Base-by-base conservation (phyloP, 192 early-diverging fungal species). In the Chytriomyces sp. region DNA sequence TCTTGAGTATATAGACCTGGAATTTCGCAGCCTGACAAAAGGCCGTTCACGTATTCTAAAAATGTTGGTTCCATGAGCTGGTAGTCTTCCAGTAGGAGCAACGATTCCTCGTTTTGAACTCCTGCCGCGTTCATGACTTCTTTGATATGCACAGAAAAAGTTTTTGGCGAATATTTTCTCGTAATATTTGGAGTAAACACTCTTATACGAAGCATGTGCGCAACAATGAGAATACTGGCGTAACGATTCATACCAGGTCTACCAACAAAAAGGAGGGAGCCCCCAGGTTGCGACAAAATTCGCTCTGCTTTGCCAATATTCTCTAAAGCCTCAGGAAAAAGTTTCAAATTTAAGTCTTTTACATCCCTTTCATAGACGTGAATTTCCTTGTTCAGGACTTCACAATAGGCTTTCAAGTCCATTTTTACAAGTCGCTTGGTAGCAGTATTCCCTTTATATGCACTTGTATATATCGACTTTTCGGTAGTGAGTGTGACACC, bases 21-120 rank as follows among this genome's bases (percentile, higher is more conserved):
- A 17, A 87, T 77, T 67, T 89, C 84, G 10, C 81, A 78, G 25
- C 82, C 79, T 61, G 84, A 84, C 1, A 89, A 70, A 26, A 89
- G 61, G 39, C 82, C 78, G 54, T 89, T 89, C 37, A 89, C 64
- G 64, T 37, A 76, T 62, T 88, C 85, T 49, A 89, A 66, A 44
- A 86, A 78, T 0, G 69, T 19, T 3, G 80, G 59, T 3, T 84
- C 70, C 10, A 72, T 65, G 25, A 89, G 57, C 61, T 89, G 87
- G 38, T 81, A 78, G 44, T 86, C 84, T 74, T 89, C 87, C 22
- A 89, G 49, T 2, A 88, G 40, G n/a, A 86, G 70, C 5, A 88
- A 57, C 7, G 74, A 64, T 6, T 80, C 75, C 69, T 81, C 78
- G 37, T 75, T 77, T 10, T 39, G 28, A 28, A 85, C 74, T 0